phyloP scores from a whole-genome alignment of 345 rosid species.

The Populus davidiana region DNA sequence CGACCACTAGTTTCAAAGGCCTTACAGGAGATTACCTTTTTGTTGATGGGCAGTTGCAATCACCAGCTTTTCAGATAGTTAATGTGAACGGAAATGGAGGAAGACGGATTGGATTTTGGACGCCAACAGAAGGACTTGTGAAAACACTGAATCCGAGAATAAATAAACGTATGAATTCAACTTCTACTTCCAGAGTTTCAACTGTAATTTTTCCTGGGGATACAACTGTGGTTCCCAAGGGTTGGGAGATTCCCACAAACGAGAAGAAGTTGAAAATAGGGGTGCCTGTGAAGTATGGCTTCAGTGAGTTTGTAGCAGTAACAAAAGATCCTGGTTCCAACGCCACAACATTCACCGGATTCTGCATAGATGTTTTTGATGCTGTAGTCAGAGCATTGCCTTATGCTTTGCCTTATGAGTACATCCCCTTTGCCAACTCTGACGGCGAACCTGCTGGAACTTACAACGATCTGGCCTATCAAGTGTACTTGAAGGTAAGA shows the following conservation, averaged over 20 bases:
- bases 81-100: conserved; percentile 27
- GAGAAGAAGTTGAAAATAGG: conserved; percentile 32
- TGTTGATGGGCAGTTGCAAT: conserved; percentile 26
- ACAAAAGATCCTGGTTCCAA: conserved; percentile 1
- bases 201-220: conserved; percentile 27
- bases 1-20: conserved; percentile 27
- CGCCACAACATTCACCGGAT: conserved; percentile 15
- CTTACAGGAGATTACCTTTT: conserved; percentile 33
- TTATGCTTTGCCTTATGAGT: conserved; percentile 15
- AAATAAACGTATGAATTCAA: neutral
- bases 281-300: conserved; percentile 32
- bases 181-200: neutral
- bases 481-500: conserved; percentile 15
- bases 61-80: conserved; percentile 30
- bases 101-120: conserved; percentile 41
- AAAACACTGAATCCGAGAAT: neutral
- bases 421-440: conserved; percentile 6
- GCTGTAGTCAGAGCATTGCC: conserved; percentile 28
- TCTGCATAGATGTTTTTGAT: conserved; percentile 35
- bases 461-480: conserved; percentile 27
- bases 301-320: conserved; percentile 30
- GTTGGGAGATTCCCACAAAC: conserved; percentile 25
- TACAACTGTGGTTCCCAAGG: neutral
- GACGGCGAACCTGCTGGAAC: conserved; percentile 11
- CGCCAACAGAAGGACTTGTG: conserved; percentile 7